Percentiles rank a stretch among this genome's conserved stretches.
Conservation (phyloP, 805 yeast species). For the Candida alai region DNA sequence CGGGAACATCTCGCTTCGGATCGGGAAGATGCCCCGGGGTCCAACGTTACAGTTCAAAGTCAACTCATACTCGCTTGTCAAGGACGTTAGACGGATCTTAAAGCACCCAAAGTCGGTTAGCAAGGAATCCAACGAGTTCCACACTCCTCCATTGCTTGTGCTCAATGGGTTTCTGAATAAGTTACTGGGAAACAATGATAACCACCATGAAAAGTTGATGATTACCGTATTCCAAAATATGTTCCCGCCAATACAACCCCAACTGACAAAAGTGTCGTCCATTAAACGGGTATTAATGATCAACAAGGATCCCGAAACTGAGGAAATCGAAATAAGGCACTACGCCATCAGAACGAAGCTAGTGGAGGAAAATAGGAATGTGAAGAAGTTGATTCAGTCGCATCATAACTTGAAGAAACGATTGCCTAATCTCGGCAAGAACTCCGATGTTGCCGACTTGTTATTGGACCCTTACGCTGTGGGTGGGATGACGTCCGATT, state of each 20-base stretch:
- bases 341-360: slow-evolving; percentile 82
- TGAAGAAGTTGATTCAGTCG: slow-evolving; percentile 64
- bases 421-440: slow-evolving; percentile 66
- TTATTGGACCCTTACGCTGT: slow-evolving; percentile 79
- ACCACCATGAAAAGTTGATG: slow-evolving; percentile 71
- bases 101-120: slow-evolving; percentile 76
- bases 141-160: slow-evolving; percentile 84
- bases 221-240: slow-evolving; percentile 91
- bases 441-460: slow-evolving; percentile 76
- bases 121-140: slow-evolving; percentile 57
- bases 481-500: slow-evolving; percentile 81
- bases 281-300: slow-evolving; percentile 85
- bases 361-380: slow-evolving; percentile 71
- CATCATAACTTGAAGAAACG: slow-evolving; percentile 57
- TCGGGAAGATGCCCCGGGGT: slow-evolving; percentile 89
- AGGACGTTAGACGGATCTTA: slow-evolving; percentile 70
- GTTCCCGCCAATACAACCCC: slow-evolving; percentile 93
- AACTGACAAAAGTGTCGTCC: slow-evolving; percentile 63
- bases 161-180: slow-evolving; percentile 79
- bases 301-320: slow-evolving; percentile 66
- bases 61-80: slow-evolving; percentile 69
- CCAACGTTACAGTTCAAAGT: slow-evolving; percentile 88
- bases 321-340: slow-evolving; percentile 80
- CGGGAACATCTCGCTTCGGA: slow-evolving; percentile 77
- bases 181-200: slow-evolving; percentile 58